A percentile compares a stretch with the other conserved stretches of the same genome.
Conservation (phyloP, 2,329 filamentous ascomycete genomes). For the Phyllosticta capitalensis region DNA sequence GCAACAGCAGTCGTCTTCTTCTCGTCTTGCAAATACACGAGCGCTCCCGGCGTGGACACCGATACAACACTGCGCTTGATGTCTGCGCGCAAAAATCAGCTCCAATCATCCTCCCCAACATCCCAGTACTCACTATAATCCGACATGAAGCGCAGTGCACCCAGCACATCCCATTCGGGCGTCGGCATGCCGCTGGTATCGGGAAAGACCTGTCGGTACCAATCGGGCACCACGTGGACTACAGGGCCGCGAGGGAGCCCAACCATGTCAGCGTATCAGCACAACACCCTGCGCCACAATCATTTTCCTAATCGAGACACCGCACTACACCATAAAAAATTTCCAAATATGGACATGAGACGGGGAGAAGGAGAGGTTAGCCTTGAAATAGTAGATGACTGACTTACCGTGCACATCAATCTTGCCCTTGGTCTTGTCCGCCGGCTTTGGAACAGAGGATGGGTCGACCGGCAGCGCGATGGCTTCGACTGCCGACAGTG, state of each 20-base stretch:
- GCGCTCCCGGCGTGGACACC: slow-evolving; percentile 26
- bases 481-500: neutral
- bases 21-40: slow-evolving; percentile 20
- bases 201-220: neutral
- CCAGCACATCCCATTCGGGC: neutral
- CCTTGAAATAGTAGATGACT: neutral
- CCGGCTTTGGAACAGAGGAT: neutral
- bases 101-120: neutral
- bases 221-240: neutral
- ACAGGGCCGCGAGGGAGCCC: neutral
- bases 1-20: slow-evolving; percentile 24
- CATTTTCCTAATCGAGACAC: neutral
- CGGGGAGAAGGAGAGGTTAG: neutral
- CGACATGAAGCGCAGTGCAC: neutral
- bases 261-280: neutral
- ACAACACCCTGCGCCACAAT: neutral
- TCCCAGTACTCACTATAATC: neutral
- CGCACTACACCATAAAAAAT: neutral
- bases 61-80: slow-evolving; percentile 24
- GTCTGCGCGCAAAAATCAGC: neutral
- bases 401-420: neutral
- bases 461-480: neutral
- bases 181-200: neutral
- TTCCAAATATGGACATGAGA: neutral
- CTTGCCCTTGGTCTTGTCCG: neutral